Conservation (phyloP, 345 rosid species). For the Eucalyptus sp. region DNA sequence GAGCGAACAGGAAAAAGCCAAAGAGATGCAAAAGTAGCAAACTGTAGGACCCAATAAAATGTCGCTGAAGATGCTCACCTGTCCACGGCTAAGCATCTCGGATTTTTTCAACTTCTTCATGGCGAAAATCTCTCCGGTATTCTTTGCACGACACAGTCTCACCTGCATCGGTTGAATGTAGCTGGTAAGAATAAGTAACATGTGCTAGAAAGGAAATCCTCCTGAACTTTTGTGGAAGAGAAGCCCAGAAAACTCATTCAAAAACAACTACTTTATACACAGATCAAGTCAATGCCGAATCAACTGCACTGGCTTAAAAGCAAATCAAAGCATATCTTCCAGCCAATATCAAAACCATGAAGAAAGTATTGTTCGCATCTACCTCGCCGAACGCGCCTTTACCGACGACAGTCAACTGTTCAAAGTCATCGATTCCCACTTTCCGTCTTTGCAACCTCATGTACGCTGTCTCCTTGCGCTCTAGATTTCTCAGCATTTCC, state of each 20-base stretch:
- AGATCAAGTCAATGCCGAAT: neutral
- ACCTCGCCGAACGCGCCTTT: slow-evolving; percentile 99
- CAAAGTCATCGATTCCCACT: slow-evolving; percentile 91
- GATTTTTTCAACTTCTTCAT: slow-evolving; percentile 96
- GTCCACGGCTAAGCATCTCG: slow-evolving; percentile 99
- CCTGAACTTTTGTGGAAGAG: neutral
- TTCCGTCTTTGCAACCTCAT: slow-evolving; percentile 97
- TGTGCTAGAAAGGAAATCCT: neutral
- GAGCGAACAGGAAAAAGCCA: neutral
- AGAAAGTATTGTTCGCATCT: neutral
- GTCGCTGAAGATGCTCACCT: slow-evolving; percentile 25
- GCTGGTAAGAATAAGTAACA: neutral
- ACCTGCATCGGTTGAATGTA: slow-evolving; percentile 35
- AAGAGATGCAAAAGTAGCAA: neutral
- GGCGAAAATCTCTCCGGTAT: slow-evolving; percentile 77
- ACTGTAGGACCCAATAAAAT: neutral
- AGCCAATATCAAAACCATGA: neutral
- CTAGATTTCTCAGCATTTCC: slow-evolving; percentile 84
- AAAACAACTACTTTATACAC: neutral
- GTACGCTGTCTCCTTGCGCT: slow-evolving; percentile 79
- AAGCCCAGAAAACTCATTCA: neutral
- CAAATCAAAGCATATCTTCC: neutral
- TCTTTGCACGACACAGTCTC: slow-evolving; percentile 78
- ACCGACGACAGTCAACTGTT: slow-evolving; percentile 75
- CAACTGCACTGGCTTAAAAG: neutral